Evolutionary conservation across 2,329 filamentous ascomycete species (phyloP), one percentile per base, ranked within the genome.

Genomic region (Nannizzia gypsea): DNA sequence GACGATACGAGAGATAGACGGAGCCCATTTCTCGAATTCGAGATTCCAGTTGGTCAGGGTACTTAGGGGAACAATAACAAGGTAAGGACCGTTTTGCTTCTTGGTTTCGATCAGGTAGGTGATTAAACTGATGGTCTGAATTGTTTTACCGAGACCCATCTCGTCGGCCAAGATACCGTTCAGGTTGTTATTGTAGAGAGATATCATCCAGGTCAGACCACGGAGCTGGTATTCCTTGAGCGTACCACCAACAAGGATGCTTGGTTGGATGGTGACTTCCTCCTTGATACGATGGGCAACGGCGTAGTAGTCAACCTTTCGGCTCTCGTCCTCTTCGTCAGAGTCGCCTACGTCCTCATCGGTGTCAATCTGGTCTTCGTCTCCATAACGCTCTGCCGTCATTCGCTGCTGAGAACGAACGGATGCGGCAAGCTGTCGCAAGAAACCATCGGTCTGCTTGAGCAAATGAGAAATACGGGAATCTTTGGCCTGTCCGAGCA

Each of bases 141-240:
- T 99, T 0, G 93, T 99, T 78, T 99, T 99, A 74, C 93, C 93
- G 65, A 99, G 89, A 86, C 93, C 93, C 93, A 99, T 99, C 76
- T 99, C 93, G 69, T 99, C 93, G 61, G 93, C 93, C 68, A 99
- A 80, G 66, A 99, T 97, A 82, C 93, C 93, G 73, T 99, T 99
- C 65, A 99, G 83, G 75, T 96, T 99, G 80, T 99, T 99, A 85
- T 99, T 99, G 82, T 97, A 99, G 13, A 99, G 81, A 13, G 93
- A 99, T 63, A 99, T 86, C 93, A 99, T 99, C 93, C 93, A 99
- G 74, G 99, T 92, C 55, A 99, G 78, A 81, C 93, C 93, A 84
- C 96, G 97, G 75, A 99, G 67, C 76, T 99, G 93, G 75, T 99
- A 99, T 73, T 99, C 93, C 74, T 99, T 99, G 66, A 99, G 80